Conservation (phyloP, 148 eudicot species). For the Spergularia bocconei region DNA sequence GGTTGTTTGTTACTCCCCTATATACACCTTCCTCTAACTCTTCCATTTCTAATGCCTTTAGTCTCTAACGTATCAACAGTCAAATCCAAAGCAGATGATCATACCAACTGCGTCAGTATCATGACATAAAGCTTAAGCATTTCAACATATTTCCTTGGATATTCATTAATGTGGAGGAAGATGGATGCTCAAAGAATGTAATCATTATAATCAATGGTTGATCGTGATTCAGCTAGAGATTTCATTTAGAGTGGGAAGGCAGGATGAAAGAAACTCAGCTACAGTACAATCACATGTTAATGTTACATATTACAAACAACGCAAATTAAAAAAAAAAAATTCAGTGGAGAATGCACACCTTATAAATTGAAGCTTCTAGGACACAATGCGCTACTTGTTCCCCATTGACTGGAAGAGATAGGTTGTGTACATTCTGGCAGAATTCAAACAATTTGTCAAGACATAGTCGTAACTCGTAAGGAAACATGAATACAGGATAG, state of each 20-base stretch:
- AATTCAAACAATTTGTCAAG: constrained; percentile 13
- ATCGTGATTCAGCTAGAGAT: neutral
- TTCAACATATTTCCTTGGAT: neutral
- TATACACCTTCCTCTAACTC: neutral
- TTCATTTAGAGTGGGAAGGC: neutral
- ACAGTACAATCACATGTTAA: neutral
- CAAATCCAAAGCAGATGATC: neutral
- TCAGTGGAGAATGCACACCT: constrained; percentile 39
- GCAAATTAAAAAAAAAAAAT: neutral
- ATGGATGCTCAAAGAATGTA: neutral
- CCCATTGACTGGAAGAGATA: constrained; percentile 45
- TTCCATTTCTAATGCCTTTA: neutral
- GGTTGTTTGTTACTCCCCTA: neutral
- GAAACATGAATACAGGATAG: neutral
- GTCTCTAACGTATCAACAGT: neutral
- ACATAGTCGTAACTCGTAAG: neutral
- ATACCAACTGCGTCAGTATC: neutral
- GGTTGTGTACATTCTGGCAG: constrained; percentile 64
- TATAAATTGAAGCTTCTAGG: constrained; percentile 65
- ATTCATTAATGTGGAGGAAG: neutral
- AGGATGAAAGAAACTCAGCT: constrained; percentile 2
- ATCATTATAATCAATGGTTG: neutral
- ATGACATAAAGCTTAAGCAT: neutral
- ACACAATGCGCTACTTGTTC: constrained; percentile 36
- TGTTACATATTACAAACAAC: neutral